A percentile compares a stretch with the other conserved stretches of the same genome.
Conservation (phyloP, 176 grass and related monocot genomes). For the Chrysopogon serrulatus region DNA sequence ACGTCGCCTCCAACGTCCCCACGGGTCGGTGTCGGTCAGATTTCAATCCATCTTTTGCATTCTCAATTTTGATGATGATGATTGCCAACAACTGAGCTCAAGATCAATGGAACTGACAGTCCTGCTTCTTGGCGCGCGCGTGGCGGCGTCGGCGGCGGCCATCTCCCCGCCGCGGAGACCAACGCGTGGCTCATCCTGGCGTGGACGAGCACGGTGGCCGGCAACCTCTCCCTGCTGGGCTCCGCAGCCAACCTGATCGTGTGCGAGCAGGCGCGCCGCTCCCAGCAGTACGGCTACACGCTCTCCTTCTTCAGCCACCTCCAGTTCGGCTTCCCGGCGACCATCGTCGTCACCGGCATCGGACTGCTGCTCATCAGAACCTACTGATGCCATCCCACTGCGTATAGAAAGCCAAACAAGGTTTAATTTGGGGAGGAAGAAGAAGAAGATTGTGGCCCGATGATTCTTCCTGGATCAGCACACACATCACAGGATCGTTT, state of each 20-base stretch:
- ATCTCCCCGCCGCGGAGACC: conserved; percentile 50
- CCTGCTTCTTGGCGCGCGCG: conserved; percentile 62
- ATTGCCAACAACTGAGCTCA: no score
- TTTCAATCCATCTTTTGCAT: no score
- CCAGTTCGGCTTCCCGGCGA: conserved; percentile 69
- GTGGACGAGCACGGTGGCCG: conserved; percentile 95
- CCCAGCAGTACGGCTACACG: conserved; percentile 60
- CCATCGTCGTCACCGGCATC: conserved; percentile 54
- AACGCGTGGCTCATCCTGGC: conserved; percentile 87
- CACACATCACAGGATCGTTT: no score
- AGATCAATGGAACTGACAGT: no score
- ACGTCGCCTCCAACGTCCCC: conserved; percentile 89
- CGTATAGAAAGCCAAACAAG: no score
- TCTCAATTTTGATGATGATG: no score
- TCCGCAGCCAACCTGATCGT: conserved; percentile 92
- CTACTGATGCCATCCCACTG: neutral
- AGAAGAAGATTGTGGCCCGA: no score
- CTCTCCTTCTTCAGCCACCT: conserved; percentile 86
- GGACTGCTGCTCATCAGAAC: conserved; percentile 62
- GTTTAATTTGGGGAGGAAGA: no score
- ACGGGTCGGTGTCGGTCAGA: conserved; percentile 35
- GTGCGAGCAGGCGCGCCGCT: conserved; percentile 82
- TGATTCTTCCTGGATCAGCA: no score
- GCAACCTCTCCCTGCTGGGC: conserved; percentile 86
- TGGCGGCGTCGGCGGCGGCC: conserved; percentile 62